Base-by-base conservation (phyloP, 306 rosid genomes). In the Castanea sativa region DNA sequence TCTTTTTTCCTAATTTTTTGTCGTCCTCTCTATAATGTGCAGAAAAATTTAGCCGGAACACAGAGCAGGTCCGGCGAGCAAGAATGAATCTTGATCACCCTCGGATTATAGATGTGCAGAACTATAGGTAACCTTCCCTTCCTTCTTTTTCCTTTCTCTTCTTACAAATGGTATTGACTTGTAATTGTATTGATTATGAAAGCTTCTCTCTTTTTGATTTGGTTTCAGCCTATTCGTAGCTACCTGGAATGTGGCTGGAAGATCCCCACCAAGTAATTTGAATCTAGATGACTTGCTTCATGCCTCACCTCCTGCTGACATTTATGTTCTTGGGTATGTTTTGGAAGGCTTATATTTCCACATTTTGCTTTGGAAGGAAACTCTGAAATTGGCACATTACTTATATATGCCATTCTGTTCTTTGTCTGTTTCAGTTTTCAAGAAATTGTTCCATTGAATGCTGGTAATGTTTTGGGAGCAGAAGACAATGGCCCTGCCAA, bases 401-500 rank as follows among this genome's bases (percentile, higher is more conserved):
- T 65, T 73, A 71, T 82, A 76, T 49, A 77, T 52, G 20, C 71
- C 55, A 63, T 78, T 73, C 71, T 73, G 55, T 49, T 81, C 32
- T 29, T 72, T 76, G 35, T 79, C 51, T 79, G 76, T 79, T 81
- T 71, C 91, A 96, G 99, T 60, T 96, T 96, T 88, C 99, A 96
- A 81, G 99, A 96, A 89, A 92, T 96, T 78, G 99, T 96, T 84
- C 99, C 99, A 21, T 89, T 96, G 87, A 96, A 93, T 89, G 99
- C 99, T 77, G 97, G 99, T 71, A 96, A 96, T 73, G 86, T 96
- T 79, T 87, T 96, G 13, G 99, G 98, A 2, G 92, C 99, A 51
- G 99, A 96, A 83, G 99, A 96, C 91, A 96, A 92, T 76, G 99
- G 99, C 82, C 99, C 99, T 49, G 99, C 99, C 70, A 96, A 96